Evolutionary conservation across 2,329 filamentous ascomycete genomes (phyloP), one percentile per base, ranked within the genome.

Genomic region (Tympanopsis confertula): DNA sequence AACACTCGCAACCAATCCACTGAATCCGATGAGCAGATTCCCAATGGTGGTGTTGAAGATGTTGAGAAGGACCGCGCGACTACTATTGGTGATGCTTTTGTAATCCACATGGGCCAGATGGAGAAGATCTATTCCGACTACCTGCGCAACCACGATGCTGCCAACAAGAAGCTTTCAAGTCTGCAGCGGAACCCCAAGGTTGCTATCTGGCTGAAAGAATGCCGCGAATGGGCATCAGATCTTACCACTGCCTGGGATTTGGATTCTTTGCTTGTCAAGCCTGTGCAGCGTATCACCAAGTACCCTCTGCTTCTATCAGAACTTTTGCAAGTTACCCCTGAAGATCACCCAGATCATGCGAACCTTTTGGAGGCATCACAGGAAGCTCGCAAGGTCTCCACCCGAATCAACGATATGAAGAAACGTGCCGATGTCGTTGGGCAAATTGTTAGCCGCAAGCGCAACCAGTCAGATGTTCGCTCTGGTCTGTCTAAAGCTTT

Each of bases 321-420:
- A 36, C 59, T 82, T 3, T 56, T 78, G 30, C 66, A 74, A 38
- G 62, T 63, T 5, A 82, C 77, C 1, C 67, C 72, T 1, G 50
- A 61, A 2, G 68, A 72, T 37, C 78, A 82, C 52, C 75, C 77
- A 1, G 78, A 82, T 49, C 61, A 68, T 40, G 52, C 50, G 3
- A 61, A 65, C 15, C 61, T 82, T 36, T 61, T 68, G 35, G 58
- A 59, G 39, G 74, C 75, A 3, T 55, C 65, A 2, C 62, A 68
- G 37, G 71, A 74, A 39, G 49, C 72, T 72, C 2, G 73, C 79
- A 47, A 71, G 71, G 24, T 68, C 72, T 32, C 70, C 73, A 35
- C 73, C 71, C 3, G 74, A 80, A 81, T 82, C 49, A 81, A 82
- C 45, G 72, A 78, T 40, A 65, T 74, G 45, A 81, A 80, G 53